A percentile compares a stretch with the other conserved stretches of the same genome.
phyloP scores from a whole-genome alignment of 2,329 filamentous ascomycete species.

The Sclerotiophoma versabilis region DNA sequence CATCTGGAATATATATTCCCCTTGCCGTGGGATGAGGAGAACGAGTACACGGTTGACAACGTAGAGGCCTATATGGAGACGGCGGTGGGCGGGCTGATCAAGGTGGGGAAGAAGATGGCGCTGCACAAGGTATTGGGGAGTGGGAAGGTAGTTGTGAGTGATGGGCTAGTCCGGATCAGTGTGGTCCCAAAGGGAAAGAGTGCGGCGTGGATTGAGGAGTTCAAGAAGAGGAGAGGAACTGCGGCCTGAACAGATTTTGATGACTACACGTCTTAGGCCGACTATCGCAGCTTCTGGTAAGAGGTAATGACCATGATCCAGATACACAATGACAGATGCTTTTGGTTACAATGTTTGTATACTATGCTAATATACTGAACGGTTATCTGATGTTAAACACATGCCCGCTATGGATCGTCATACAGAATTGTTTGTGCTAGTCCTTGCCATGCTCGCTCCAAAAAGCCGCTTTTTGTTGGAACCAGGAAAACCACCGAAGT shows the following conservation, averaged over 20 bases:
- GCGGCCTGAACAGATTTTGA: background rate
- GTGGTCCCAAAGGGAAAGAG: conserved; percentile 77
- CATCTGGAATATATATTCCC: conserved; percentile 89
- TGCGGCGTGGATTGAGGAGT: conserved; percentile 79
- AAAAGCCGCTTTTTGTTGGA: background rate
- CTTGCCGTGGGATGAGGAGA: conserved; percentile 79
- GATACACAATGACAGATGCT: background rate
- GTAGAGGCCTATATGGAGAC: conserved; percentile 96
- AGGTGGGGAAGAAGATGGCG: conserved; percentile 84
- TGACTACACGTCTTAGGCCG: background rate
- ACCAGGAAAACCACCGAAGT: background rate
- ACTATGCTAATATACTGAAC: background rate
- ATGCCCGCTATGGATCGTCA: background rate
- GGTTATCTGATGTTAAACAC: background rate
- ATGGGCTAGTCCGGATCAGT: conserved; percentile 82
- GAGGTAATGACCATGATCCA: background rate
- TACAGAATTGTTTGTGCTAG: no score
- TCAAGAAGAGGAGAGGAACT: conserved; percentile 71
- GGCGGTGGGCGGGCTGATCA: conserved; percentile 77
- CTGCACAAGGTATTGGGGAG: conserved; percentile 76
- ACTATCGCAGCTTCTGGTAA: background rate
- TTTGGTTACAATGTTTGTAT: background rate
- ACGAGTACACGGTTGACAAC: conserved; percentile 68
- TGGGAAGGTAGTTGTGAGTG: conserved; percentile 85
- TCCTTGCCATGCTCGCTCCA: background rate